Evolutionary conservation across 1,284 basidiomycete genomes (phyloP).

Genomic region (Paramarasmius palmivorus): DNA sequence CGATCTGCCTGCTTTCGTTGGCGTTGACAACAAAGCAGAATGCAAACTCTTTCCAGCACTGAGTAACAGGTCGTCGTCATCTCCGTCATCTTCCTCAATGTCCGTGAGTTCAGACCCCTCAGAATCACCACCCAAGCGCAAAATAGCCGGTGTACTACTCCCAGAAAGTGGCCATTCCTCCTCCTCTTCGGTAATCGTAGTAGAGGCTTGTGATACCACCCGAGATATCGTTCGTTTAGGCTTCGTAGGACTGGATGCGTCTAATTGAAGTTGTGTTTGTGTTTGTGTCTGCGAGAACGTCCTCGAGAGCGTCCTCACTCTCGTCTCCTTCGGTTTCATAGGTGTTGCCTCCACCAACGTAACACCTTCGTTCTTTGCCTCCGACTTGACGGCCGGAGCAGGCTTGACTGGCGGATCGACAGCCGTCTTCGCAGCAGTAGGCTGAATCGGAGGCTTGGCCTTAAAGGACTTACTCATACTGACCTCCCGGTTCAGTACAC

Average conservation of each 20-base stretch:
- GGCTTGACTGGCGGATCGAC: constrained; percentile 12
- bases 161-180: constrained; percentile 10
- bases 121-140: neutral
- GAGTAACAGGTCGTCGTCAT: neutral
- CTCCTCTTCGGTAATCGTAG: constrained; percentile 8
- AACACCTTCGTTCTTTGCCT: constrained; percentile 33
- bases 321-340: constrained; percentile 36
- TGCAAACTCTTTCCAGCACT: too few relatives aligned
- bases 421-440: constrained; percentile 3
- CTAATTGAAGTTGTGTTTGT: constrained; percentile 7
- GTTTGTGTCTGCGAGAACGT: constrained; percentile 2
- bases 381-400: constrained; percentile 24
- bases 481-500: constrained; percentile 60
- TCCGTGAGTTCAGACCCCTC: neutral
- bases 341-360: constrained; percentile 64
- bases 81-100: neutral
- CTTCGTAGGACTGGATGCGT: neutral
- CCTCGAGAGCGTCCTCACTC: constrained; percentile 1
- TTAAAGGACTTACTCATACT: constrained; percentile 75
- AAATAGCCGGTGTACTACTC: constrained; percentile 7
- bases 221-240: neutral
- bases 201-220: constrained; percentile 3
- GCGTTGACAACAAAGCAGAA: too few relatives aligned
- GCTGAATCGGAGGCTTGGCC: constrained; percentile 28
- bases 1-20: too few relatives aligned